Conservation (phyloP, 148 eudicot species). For the Vaccinium macrocarpon region DNA sequence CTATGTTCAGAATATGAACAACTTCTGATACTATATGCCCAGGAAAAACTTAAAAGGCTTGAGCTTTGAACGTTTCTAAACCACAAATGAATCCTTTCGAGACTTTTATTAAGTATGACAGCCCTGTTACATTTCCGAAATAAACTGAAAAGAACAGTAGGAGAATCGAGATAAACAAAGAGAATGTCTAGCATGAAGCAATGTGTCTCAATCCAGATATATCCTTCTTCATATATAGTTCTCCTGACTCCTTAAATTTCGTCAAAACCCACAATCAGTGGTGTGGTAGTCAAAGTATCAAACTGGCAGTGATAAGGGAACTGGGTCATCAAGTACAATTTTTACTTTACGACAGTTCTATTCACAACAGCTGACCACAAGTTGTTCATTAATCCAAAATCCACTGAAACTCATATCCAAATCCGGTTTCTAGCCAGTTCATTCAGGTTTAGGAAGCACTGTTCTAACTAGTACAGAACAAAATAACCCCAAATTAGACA, state of each 20-base stretch:
- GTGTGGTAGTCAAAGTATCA: background rate
- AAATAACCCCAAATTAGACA: background rate
- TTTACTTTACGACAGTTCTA: background rate
- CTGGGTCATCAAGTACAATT: background rate
- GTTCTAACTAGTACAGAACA: background rate
- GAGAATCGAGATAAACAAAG: background rate
- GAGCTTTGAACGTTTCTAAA: background rate
- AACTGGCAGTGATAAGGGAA: background rate
- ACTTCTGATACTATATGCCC: background rate
- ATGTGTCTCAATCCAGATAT: background rate
- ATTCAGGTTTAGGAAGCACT: background rate
- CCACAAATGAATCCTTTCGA: background rate
- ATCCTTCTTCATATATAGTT: background rate
- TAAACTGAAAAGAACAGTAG: background rate
- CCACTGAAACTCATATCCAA: slow-evolving; percentile 1
- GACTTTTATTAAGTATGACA: background rate
- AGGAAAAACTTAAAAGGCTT: background rate
- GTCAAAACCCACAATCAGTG: background rate
- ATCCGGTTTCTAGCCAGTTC: background rate
- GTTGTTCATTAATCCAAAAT: background rate
- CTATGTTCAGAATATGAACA: background rate
- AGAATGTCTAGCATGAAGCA: background rate
- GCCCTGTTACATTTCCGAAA: no score
- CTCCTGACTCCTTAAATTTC: background rate
- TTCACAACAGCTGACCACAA: background rate